Evolutionary conservation across 2,329 filamentous ascomycete genomes (phyloP).

Genomic region (Spiromastix sp.): DNA sequence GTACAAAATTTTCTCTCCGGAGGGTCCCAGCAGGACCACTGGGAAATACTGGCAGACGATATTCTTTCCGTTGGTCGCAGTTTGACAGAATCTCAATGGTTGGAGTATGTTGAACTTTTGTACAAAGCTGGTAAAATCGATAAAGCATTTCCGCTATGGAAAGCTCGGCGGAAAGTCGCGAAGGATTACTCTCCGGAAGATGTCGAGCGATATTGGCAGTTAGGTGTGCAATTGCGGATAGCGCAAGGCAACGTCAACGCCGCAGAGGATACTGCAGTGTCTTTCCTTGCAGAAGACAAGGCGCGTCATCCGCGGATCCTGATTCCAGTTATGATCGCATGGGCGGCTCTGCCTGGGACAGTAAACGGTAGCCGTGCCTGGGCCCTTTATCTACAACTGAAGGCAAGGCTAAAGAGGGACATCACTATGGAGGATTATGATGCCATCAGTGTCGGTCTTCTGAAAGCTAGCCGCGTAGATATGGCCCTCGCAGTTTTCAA

Average conservation of each 20-base stretch:
- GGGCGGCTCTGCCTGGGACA: slow-evolving; percentile 43
- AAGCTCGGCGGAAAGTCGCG: slow-evolving; percentile 44
- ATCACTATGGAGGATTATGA: slow-evolving; percentile 71
- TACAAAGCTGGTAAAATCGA: slow-evolving; percentile 52
- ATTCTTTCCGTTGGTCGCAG: slow-evolving; percentile 49
- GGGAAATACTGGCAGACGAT: slow-evolving; percentile 54
- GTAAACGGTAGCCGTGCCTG: slow-evolving; percentile 51
- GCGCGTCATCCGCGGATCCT: slow-evolving; percentile 28
- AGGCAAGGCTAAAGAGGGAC: slow-evolving; percentile 45
- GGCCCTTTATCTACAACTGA: slow-evolving; percentile 55
- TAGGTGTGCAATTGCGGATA: slow-evolving; percentile 43
- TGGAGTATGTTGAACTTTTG: slow-evolving; percentile 59
- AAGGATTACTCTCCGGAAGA: slow-evolving; percentile 32
- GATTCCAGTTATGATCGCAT: slow-evolving; percentile 60
- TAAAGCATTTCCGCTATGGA: slow-evolving; percentile 55
- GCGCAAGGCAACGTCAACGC: slow-evolving; percentile 36
- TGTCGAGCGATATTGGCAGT: slow-evolving; percentile 33
- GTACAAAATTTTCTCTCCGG: slow-evolving; percentile 35
- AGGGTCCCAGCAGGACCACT: slow-evolving; percentile 35
- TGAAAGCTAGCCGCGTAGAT: slow-evolving; percentile 54
- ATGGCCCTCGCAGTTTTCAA: slow-evolving; percentile 68
- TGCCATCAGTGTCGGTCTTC: slow-evolving; percentile 57
- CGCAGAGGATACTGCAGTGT: slow-evolving; percentile 39
- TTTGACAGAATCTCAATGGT: slow-evolving; percentile 48
- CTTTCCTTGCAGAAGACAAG: slow-evolving; percentile 27